These are phyloP conservation scores for Ophiostoma populinum DNA, from an alignment of 2,329 filamentous ascomycete species.

Conservation along the genomic window DNA sequence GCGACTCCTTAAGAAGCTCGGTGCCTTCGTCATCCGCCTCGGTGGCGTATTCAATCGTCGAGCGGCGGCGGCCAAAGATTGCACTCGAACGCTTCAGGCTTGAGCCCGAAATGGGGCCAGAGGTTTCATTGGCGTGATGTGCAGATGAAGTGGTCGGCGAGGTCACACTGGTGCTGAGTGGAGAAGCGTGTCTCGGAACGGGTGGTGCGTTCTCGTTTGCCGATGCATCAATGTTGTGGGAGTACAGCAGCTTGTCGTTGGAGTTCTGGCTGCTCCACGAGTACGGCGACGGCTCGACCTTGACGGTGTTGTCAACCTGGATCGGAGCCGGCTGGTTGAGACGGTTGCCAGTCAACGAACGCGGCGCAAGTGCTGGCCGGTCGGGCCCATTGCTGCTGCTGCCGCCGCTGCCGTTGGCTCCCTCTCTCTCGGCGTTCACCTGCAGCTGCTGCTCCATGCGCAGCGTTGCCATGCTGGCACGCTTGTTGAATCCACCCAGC, in stretches of 20 bases:
- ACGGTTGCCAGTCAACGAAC: conserved; percentile 30
- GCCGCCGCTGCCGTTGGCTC: conserved; percentile 19
- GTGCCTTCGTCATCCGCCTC: conserved; percentile 34
- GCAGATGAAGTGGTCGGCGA: no score
- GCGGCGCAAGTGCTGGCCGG: conserved; percentile 19
- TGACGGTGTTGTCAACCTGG: conserved; percentile 26
- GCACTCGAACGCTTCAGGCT: conserved; percentile 16
- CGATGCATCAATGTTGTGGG: conserved; percentile 18
- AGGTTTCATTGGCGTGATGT: no score
- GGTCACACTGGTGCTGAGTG: conserved; percentile 14
- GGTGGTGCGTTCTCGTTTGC: conserved; percentile 21
- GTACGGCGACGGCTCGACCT: conserved; percentile 29
- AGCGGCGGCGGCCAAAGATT: conserved; percentile 15
- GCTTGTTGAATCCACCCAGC: conserved; percentile 39
- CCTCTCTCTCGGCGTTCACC: no score
- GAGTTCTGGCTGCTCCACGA: conserved; percentile 36
- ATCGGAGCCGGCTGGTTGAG: conserved; percentile 28
- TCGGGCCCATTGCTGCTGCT: neutral
- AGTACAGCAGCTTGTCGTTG: conserved; percentile 28
- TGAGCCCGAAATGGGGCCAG: no score
- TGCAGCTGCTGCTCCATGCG: conserved; percentile 12
- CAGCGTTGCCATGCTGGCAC: conserved; percentile 31
- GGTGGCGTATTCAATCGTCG: conserved; percentile 13
- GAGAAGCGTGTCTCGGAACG: conserved; percentile 22
- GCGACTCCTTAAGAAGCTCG: conserved; percentile 32